Percentiles rank a stretch among this genome's conserved stretches.
Evolutionary conservation across 805 yeast species (phyloP).

Genomic region (Ogataea wickerhamii): DNA sequence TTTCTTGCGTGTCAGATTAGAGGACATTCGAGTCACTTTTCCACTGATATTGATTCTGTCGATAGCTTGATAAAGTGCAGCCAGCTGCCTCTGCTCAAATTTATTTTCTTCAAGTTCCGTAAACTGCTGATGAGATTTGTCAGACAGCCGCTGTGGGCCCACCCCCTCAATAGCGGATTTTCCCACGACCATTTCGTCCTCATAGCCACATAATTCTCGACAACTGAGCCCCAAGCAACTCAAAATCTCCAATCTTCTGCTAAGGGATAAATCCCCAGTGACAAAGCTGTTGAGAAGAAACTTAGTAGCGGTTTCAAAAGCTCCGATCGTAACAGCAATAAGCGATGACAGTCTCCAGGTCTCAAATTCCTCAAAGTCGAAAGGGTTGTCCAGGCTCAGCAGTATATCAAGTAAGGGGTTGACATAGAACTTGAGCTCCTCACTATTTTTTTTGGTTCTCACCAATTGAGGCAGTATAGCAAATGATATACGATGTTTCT

Average conservation of each 20-base stretch:
- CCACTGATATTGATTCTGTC: conserved; percentile 33
- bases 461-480: conserved; percentile 54
- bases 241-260: conserved; percentile 67
- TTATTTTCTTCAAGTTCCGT: conserved; percentile 7
- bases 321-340: conserved; percentile 58
- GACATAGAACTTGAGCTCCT: conserved; percentile 59
- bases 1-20: conserved; percentile 22
- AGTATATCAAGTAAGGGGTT: conserved; percentile 49
- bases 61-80: conserved; percentile 7
- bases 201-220: conserved; percentile 62
- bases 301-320: conserved; percentile 39
- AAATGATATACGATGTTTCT: conserved; percentile 49
- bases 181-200: conserved; percentile 45
- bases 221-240: conserved; percentile 69
- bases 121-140: conserved; percentile 43
- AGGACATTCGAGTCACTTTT: conserved; percentile 40
- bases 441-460: conserved; percentile 59
- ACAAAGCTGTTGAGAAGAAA: conserved; percentile 47
- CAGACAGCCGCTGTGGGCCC: conserved; percentile 41
- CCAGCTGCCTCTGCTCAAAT: conserved; percentile 1
- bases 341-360: conserved; percentile 60
- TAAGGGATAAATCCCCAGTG: conserved; percentile 76
- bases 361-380: conserved; percentile 57
- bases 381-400: conserved; percentile 53
- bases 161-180: conserved; percentile 31